Conservation (phyloP, 2,329 filamentous ascomycete species). For the Orbilia javanica region DNA sequence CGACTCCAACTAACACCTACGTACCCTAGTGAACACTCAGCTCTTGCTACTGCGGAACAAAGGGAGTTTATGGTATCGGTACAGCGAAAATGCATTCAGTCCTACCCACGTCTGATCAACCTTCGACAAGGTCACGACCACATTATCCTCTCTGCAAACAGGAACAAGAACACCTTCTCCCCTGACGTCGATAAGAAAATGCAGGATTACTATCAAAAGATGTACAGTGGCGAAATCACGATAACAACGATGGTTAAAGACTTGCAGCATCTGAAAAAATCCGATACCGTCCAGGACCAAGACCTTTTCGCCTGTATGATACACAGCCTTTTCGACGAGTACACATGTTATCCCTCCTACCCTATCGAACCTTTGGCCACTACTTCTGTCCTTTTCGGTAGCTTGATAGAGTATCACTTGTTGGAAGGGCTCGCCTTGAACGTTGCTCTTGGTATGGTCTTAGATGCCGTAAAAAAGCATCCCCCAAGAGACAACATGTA, state of each 20-base stretch:
- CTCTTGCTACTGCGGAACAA: constrained; percentile 67
- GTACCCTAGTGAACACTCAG: constrained; percentile 35
- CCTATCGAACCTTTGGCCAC: constrained; percentile 95
- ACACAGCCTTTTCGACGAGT: constrained; percentile 96
- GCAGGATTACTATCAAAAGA: constrained; percentile 97
- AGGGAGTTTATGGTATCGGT: constrained; percentile 79
- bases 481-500: constrained; percentile 86
- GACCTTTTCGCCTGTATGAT: constrained; percentile 99
- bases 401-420: constrained; percentile 92
- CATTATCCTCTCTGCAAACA: constrained; percentile 86
- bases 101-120: constrained; percentile 94
- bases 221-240: constrained; percentile 92
- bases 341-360: constrained; percentile 93
- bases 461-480: constrained; percentile 93
- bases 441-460: constrained; percentile 94
- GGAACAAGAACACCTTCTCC: constrained; percentile 83
- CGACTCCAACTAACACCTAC: neutral
- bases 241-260: constrained; percentile 87
- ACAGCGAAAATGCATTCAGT: constrained; percentile 88
- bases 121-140: constrained; percentile 94
- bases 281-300: constrained; percentile 84
- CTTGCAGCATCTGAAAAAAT: constrained; percentile 88
- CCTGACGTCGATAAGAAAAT: constrained; percentile 86
- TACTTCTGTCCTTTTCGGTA: constrained; percentile 94
- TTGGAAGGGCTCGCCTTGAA: constrained; percentile 91